Evolutionary conservation across 2,329 filamentous ascomycete species (phyloP), one percentile per base, ranked within the genome.

Genomic region (Xylariales sp.): DNA sequence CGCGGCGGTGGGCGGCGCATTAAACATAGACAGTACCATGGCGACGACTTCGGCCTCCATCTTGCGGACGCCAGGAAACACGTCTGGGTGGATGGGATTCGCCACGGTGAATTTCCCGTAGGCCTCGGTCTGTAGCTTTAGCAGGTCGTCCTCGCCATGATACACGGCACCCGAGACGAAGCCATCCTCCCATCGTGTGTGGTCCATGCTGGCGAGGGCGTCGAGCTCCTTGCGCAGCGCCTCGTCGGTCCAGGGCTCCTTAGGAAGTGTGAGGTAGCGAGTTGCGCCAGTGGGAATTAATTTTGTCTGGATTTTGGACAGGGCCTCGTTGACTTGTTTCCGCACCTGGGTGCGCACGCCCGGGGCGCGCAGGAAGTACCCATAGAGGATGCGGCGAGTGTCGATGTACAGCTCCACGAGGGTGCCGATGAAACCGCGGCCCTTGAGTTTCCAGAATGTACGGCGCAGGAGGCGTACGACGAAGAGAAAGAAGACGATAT

Each of bases 11-110:
- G 81, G 69, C 4, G 93, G 93, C 7, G 85, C 89, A 61, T 95
- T 88, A 71, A 96, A 98, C 61, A 98, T 69, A 30, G 78, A 77
- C 44, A 95, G 69, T 20, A 94, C 89, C 91, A 98, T 98, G 48
- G 90, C 85, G 37, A 98, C 93, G 44, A 98, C 72, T 68, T 98
- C 93, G 30, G 93, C 91, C 70, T 98, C 93, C 93, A 98, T 98
- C 77, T 98, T 98, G 54, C 93, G 76, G 37, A 98, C 90, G 19
- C 91, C 93, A 13, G 93, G 93, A 66, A 98, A 98, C 29, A 98
- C 91, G 65, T 98, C 93, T 6, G 93, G 93, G 61, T 98, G 93
- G 50, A 98, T 93, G 4, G 93, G 93, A 62, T 98, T 98, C 27
- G 89, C 78, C 20, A 98, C 93, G 35, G 89, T 91, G 61, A 98